Evolutionary conservation across 2,329 filamentous ascomycete genomes (phyloP), one percentile per base, ranked within the genome.

Genomic region (Cytospora chrysosperma): DNA sequence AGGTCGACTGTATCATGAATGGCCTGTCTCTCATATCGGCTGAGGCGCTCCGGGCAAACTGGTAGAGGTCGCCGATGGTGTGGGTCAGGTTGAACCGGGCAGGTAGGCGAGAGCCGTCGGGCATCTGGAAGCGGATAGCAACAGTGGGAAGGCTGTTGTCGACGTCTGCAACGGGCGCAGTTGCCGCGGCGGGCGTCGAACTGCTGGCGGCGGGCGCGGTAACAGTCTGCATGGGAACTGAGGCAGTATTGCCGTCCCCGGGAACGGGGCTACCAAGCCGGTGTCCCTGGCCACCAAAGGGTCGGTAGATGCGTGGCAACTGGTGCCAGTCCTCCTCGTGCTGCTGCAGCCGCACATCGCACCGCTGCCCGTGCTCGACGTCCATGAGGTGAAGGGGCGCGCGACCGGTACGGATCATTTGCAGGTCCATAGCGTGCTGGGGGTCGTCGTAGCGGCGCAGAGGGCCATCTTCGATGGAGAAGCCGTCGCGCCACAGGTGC

Each of bases 401-500:
- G 21, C 90, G 86, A 10, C 91, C 91, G 24, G 85, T 82, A 65
- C 91, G 86, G 70, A 95, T 95, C 82, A 93, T 88, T 63, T 86
- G 81, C 52, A 95, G 80, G 59, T 90, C 89, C 56, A 82, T 81
- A 32, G 87, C 85, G 73, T 94, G 93, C 32, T 82, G 83, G 0
- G 91, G 90, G 73, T 95, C 91, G 70, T 93, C 89, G 72, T 91
- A 94, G 62, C 90, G 86, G 73, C 85, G 88, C 43, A 95, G 84
- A 54, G 88, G 85, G 30, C 92, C 92, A 70, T 95, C 90, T 65
- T 93, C 91, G 65, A 96, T 87, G 68, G 90, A 94, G 77, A 95
- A 94, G 17, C 92, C 92, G 72, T 96, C 88, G 50, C 84, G 83
- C 92, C 92, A 96, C 52, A 95, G 82, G 71, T 94, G 91, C 59